A percentile compares a stretch with the other conserved stretches of the same genome.
Conservation (phyloP, 1,139 yeast genomes). For the Pneumocystis carinii region DNA sequence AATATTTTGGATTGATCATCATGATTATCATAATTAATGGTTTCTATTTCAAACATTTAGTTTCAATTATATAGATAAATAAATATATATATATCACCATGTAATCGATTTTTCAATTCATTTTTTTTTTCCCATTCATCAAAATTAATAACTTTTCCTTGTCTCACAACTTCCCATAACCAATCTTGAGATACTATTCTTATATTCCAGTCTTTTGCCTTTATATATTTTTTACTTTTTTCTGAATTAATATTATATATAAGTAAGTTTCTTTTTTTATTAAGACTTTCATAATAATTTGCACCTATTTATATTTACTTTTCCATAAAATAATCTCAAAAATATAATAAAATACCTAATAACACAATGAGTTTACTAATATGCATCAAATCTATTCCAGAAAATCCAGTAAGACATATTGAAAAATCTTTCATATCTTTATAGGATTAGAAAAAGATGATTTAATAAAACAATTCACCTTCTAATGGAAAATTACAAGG, state of each 20-base stretch:
- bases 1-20: neutral
- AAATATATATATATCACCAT: neutral
- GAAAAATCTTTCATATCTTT: neutral
- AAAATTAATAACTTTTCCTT: neutral
- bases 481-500: neutral
- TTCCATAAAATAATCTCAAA: neutral
- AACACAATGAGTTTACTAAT: neutral
- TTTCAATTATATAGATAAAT: neutral
- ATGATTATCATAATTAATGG: neutral
- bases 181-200: neutral
- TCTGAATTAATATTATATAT: neutral
- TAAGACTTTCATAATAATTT: neutral
- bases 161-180: conserved; percentile 2
- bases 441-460: neutral
- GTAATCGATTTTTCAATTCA: neutral
- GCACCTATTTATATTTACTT: neutral
- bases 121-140: neutral
- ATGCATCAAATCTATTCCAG: neutral
- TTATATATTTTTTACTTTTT: neutral
- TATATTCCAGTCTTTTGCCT: conserved; percentile 2
- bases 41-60: neutral
- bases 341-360: neutral
- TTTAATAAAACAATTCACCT: neutral
- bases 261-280: neutral
- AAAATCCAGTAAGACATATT: conserved; percentile 1